These are phyloP conservation scores for Solanum hybrid DNA, from an alignment of 305 asterid species.

Conservation along the genomic window DNA sequence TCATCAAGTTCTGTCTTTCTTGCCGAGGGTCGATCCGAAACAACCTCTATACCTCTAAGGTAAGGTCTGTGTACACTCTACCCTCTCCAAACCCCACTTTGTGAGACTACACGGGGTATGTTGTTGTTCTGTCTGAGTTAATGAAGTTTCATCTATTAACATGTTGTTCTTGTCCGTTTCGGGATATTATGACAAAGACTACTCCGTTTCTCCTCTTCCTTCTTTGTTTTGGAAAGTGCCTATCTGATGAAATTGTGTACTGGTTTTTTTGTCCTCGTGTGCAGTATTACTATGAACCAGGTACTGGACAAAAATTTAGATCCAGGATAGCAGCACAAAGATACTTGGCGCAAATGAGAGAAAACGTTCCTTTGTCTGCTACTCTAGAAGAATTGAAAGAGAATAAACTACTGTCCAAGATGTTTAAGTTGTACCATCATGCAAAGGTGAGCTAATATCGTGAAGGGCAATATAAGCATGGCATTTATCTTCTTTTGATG, in stretches of 20 bases:
- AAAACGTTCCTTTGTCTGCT: conserved; percentile 38
- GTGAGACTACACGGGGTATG: neutral
- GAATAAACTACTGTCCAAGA: conserved; percentile 46
- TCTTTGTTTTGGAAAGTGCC: neutral
- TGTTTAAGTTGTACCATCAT: conserved; percentile 33
- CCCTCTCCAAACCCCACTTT: neutral
- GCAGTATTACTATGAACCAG: conserved; percentile 82
- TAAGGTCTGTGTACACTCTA: neutral
- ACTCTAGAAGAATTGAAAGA: conserved; percentile 40
- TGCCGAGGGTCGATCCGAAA: neutral
- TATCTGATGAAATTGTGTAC: neutral
- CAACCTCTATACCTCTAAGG: neutral
- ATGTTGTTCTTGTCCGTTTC: neutral
- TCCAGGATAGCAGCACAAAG: conserved; percentile 48
- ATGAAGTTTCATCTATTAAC: neutral
- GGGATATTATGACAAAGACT: neutral
- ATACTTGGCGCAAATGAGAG: conserved; percentile 46
- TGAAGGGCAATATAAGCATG: neutral
- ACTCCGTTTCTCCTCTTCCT: neutral
- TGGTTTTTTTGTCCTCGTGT: neutral
- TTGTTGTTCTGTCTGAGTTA: neutral
- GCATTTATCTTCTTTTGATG: neutral
- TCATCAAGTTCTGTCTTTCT: neutral
- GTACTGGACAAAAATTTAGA: conserved; percentile 57
- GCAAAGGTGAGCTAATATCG: conserved; percentile 32